These are phyloP conservation scores for Chlamydomonas reinhardtii DNA, from an alignment of 163 green algal species.

Conservation along the genomic window DNA sequence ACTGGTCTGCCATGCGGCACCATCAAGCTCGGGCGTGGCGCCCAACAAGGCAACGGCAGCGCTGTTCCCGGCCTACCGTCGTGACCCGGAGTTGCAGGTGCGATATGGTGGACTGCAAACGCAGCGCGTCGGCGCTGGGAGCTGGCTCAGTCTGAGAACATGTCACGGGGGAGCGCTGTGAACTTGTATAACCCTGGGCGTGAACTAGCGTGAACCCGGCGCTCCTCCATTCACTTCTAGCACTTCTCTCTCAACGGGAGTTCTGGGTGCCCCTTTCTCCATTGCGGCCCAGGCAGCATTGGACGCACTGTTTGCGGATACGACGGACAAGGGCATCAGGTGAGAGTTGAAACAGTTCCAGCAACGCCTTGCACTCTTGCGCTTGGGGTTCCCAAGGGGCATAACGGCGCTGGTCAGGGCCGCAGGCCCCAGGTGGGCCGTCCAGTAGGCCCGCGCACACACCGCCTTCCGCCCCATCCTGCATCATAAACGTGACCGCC, in stretches of 20 bases:
- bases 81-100: slow-evolving; percentile 5
- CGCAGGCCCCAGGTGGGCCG: no score
- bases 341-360: background rate
- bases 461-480: no score
- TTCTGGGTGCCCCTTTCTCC: no score
- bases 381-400: no score
- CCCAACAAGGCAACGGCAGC: background rate
- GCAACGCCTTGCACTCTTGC: no score
- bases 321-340: background rate
- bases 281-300: slow-evolving; percentile 8
- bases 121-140: no score
- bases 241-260: no score
- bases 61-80: background rate
- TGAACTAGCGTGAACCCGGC: background rate
- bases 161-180: background rate
- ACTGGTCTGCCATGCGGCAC: background rate
- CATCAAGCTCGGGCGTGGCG: background rate
- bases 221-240: background rate
- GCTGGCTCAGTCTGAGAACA: background rate
- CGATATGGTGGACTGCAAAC: background rate
- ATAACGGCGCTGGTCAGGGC: no score
- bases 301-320: slow-evolving; percentile 3
- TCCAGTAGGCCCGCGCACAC: no score
- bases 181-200: background rate
- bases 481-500: no score